Base-by-base conservation (phyloP, 345 rosid species). In the Moringa oleifera region DNA sequence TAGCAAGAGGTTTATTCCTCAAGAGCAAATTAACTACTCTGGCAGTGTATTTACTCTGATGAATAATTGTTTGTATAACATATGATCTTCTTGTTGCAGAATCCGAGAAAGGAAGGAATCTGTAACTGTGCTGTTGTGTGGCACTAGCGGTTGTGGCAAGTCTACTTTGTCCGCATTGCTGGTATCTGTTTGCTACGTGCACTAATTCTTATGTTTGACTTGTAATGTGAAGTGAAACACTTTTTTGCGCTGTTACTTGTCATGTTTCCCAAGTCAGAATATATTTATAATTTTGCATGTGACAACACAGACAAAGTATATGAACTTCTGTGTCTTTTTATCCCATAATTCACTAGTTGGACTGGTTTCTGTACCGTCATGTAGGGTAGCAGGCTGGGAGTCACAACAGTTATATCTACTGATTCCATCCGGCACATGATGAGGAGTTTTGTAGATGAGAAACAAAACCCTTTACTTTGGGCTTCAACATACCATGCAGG, bases 401-500 rank as follows among this genome's bases (percentile, higher is more conserved):
- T 95, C 24, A 95, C 99, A 24, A 95, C 97, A 8, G 99, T 95
- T 18, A 79, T 91, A 62, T 95, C 99, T 20, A 95, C 99, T 0
- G 99, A 95, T 58, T 95, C 99, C 18, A 89, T 91, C 59, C 81
- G 97, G 59, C 99, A 95, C 74, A 91, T 95, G 97, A 95, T 95
- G 99, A 84, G 97, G 76, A 90, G 99, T 70, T 94, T 90, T 51
- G 99, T 77, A 33, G 87, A 87, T 69, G 99, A 95, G 76, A 87
- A 87, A 65, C 77, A 91, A 60, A 84, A 91, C 68, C 99, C 99
- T 59, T 59, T 95, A 64, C 88, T 95, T 6, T 95, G 99, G 99
- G 86, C 99, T 70, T 95, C 99, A n/a, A 95, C 99, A 0, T 95
- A 95, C 65, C 99, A 95, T 73, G 99, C 97, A 33, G 99, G 99